phyloP scores from a whole-genome alignment of 305 asterid species.

The Stenogyne calaminthoides region DNA sequence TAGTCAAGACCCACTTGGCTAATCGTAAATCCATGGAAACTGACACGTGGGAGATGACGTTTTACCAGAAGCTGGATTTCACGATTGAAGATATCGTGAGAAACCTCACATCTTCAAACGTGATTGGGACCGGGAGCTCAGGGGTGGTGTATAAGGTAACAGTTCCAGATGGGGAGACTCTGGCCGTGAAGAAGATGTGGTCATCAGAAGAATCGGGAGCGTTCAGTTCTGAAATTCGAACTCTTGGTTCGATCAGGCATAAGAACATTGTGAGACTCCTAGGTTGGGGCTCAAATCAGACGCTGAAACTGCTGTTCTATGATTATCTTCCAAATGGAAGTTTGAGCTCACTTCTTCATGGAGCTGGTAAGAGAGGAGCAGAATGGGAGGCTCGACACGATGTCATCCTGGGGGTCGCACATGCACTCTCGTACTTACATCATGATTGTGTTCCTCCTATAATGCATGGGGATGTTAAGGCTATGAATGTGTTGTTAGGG shows the following conservation, averaged over 20 bases:
- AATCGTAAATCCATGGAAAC: constrained; percentile 40
- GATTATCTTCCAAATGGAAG: constrained; percentile 95
- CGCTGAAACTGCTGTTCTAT: constrained; percentile 76
- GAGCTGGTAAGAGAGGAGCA: constrained; percentile 76
- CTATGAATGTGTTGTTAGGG: constrained; percentile 92
- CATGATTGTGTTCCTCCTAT: constrained; percentile 94
- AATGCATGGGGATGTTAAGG: constrained; percentile 97
- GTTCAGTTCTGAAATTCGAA: constrained; percentile 74
- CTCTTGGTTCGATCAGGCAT: constrained; percentile 88
- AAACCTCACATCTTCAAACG: constrained; percentile 74
- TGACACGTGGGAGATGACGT: constrained; percentile 81
- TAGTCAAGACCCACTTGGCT: constrained; percentile 51
- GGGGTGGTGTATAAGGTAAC: constrained; percentile 89
- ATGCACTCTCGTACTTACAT: constrained; percentile 87
- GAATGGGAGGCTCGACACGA: constrained; percentile 90
- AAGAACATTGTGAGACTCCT: constrained; percentile 88
- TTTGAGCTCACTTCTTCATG: constrained; percentile 93
- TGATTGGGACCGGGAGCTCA: constrained; percentile 95
- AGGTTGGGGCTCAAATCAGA: constrained; percentile 87
- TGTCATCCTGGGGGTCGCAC: constrained; percentile 70
- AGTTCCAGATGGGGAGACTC: constrained; percentile 59
- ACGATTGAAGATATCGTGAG: constrained; percentile 70
- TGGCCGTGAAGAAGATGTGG: constrained; percentile 99
- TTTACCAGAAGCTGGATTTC: constrained; percentile 86
- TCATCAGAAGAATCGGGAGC: constrained; percentile 81